Evolutionary conservation across 1,139 yeast genomes (phyloP).

Genomic region (Yamadazyma kanchanaburiensis): DNA sequence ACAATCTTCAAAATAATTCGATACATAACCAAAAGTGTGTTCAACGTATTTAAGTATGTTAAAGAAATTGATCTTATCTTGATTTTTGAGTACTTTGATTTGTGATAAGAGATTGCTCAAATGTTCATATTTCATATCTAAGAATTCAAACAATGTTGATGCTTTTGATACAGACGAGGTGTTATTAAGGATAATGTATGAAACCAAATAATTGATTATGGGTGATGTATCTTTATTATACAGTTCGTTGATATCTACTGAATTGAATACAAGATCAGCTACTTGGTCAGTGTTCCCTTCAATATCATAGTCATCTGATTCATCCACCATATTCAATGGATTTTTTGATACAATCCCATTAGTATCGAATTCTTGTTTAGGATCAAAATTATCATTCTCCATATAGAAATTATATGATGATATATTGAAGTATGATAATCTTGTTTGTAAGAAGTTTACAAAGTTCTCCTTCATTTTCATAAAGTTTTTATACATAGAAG

Average conservation of each 20-base stretch:
- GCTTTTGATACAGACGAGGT: slow-evolving; percentile 14
- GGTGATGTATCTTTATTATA: slow-evolving; percentile 18
- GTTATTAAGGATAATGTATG: slow-evolving; percentile 28
- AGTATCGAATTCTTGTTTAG: slow-evolving; percentile 6
- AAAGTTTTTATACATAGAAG: slow-evolving; percentile 17
- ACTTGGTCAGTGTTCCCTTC: slow-evolving; percentile 4
- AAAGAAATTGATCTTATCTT: slow-evolving; percentile 21
- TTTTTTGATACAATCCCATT: slow-evolving; percentile 6
- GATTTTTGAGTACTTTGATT: slow-evolving; percentile 1
- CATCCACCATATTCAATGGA: slow-evolving; percentile 7
- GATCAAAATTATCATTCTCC: slow-evolving; percentile 18
- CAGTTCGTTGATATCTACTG: slow-evolving; percentile 1
- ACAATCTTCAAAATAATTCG: slow-evolving; percentile 19
- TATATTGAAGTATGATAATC: slow-evolving; percentile 20
- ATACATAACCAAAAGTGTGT: slow-evolving; percentile 28
- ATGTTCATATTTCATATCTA: slow-evolving; percentile 22
- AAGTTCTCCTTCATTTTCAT: slow-evolving; percentile 22
- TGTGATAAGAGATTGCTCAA: slow-evolving; percentile 15
- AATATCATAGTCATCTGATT: slow-evolving; percentile 10
- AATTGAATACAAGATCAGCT: slow-evolving; percentile 1
- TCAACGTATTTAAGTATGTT: slow-evolving; percentile 31
- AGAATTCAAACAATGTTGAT: slow-evolving; percentile 20
- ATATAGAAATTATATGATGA: slow-evolving; percentile 9
- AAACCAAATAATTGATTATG: slow-evolving; percentile 30
- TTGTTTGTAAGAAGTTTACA: slow-evolving; percentile 19